These are phyloP conservation scores for Solanum commersonii DNA, from an alignment of 257 asterid genomes.

Conservation along the genomic window DNA sequence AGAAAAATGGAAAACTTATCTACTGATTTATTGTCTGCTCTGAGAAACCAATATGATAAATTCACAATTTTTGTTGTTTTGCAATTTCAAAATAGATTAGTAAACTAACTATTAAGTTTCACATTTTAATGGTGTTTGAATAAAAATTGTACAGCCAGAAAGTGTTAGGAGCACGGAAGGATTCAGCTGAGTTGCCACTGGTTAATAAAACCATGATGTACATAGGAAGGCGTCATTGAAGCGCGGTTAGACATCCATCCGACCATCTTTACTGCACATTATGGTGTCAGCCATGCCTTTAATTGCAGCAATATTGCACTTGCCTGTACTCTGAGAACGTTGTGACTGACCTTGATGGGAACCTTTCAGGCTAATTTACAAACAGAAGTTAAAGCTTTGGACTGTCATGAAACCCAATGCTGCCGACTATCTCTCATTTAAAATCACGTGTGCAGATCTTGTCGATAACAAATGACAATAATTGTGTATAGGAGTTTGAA, in stretches of 20 bases:
- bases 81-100: not conserved
- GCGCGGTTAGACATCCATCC: conserved; percentile 32
- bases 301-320: not conserved
- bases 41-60: not conserved
- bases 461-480: conserved; percentile 5
- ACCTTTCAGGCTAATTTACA: conserved; percentile 34
- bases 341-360: not conserved
- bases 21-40: not conserved
- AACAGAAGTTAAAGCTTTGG: conserved; percentile 11
- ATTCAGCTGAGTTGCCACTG: conserved; percentile 69
- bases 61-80: not conserved
- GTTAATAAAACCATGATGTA: conserved; percentile 81
- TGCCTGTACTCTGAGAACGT: not conserved
- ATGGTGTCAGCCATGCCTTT: not conserved
- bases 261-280: conserved; percentile 13
- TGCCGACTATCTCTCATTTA: not conserved
- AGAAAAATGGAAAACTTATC: not conserved
- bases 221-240: conserved; percentile 46
- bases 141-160: conserved; percentile 42
- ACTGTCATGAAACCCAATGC: conserved; percentile 4
- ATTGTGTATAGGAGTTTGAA: conserved; percentile 18
- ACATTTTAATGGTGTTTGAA: not conserved
- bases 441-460: not conserved
- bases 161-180: conserved; percentile 41
- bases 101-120: not conserved